phyloP scores from a whole-genome alignment of 257 asterid genomes.

The Nicotiana paniculata region DNA sequence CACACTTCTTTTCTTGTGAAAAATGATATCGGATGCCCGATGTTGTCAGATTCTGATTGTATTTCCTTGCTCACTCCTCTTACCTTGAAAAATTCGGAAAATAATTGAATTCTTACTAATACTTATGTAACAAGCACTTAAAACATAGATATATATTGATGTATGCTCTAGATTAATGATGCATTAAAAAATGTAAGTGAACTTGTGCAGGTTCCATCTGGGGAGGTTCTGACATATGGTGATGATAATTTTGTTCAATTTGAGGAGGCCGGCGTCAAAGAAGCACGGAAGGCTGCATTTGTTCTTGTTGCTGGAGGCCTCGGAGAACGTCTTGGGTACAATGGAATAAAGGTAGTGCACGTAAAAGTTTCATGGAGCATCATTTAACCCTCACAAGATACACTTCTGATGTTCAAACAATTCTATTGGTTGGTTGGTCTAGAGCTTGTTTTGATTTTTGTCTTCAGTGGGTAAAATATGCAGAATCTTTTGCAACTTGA shows the following conservation, averaged over 20 bases:
- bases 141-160: neutral
- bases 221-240: constrained; percentile 73
- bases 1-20: neutral
- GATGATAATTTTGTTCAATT: constrained; percentile 53
- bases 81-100: neutral
- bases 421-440: neutral
- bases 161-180: neutral
- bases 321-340: constrained; percentile 98
- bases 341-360: constrained; percentile 77
- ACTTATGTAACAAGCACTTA: neutral
- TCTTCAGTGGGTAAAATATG: neutral
- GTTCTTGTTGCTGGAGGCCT: constrained; percentile 99
- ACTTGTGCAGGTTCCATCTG: constrained; percentile 79
- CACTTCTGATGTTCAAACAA: neutral
- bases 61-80: constrained; percentile 1
- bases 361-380: neutral
- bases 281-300: constrained; percentile 84
- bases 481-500: neutral
- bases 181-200: neutral
- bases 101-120: neutral
- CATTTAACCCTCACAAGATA: neutral
- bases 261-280: constrained; percentile 83
- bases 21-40: neutral
- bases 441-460: neutral
- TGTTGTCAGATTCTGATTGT: neutral